These are phyloP conservation scores for Nannizziopsis arthrosporioides DNA, from an alignment of 2,329 filamentous ascomycete species.

Conservation along the genomic window DNA sequence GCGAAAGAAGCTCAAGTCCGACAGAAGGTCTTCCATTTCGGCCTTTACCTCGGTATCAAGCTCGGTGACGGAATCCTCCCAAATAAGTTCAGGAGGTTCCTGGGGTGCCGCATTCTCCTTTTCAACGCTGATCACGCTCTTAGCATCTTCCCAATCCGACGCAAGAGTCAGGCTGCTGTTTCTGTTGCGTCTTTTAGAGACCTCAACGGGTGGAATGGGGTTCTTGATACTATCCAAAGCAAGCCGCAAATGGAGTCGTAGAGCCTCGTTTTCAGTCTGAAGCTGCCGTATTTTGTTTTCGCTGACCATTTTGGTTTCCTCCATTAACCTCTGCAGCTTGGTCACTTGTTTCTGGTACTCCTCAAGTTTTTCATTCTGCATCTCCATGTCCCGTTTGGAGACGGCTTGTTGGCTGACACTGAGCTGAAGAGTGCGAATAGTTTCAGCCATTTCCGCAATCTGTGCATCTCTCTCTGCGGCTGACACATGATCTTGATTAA, in stretches of 20 bases:
- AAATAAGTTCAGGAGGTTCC: conserved; percentile 23
- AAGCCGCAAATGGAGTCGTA: conserved; percentile 76
- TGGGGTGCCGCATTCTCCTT: conserved; percentile 29
- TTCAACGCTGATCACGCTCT: conserved; percentile 35
- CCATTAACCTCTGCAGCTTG: conserved; percentile 89
- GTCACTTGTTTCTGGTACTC: conserved; percentile 88
- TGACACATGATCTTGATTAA: conserved; percentile 91
- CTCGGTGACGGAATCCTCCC: conserved; percentile 21
- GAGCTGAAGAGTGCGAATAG: conserved; percentile 76
- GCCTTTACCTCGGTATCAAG: conserved; percentile 58
- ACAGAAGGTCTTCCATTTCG: conserved; percentile 73
- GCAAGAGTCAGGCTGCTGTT: conserved; percentile 29
- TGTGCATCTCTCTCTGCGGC: conserved; percentile 89
- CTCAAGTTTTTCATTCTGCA: conserved; percentile 73
- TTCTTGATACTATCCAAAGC: conserved; percentile 80
- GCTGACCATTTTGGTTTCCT: conserved; percentile 77
- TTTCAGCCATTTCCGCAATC: conserved; percentile 87
- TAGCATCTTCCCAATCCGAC: conserved; percentile 46
- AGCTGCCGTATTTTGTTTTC: conserved; percentile 90
- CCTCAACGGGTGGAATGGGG: conserved; percentile 55
- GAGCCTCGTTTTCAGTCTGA: conserved; percentile 78
- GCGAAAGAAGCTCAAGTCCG: conserved; percentile 68
- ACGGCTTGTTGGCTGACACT: conserved; percentile 52
- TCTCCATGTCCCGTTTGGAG: conserved; percentile 62
- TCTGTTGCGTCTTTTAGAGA: conserved; percentile 22